Base-by-base conservation (phyloP, 495 filamentous ascomycete genomes). In the Trichocladium antarcticum region DNA sequence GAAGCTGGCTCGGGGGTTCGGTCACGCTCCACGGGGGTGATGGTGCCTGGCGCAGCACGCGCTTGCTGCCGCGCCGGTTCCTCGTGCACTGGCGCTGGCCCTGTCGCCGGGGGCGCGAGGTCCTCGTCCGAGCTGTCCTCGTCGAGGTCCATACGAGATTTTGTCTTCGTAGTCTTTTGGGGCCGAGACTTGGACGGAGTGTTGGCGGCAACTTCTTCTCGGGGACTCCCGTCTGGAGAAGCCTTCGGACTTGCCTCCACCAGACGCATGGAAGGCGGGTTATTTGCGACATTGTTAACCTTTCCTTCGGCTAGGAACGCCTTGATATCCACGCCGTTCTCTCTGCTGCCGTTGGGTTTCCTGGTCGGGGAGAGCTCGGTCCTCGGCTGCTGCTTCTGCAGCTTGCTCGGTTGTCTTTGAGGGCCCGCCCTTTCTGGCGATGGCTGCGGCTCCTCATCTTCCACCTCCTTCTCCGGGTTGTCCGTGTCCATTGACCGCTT, bases 361-460 rank as follows among this genome's bases (percentile, higher is more conserved):
- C 68, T 64, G 17, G 65, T 72, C n/a, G 78, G 70, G 32, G 77
- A 78, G 6, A 73, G 62, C 6, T 77, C 76, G 10, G 65, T 55
- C 9, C 75, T 73, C 3, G 76, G 73, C 53, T 77, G 62, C 22
- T 68, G 76, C 60, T 90, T 92, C 60, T 89, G 85, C 49, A 90
- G 69, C 61, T 89, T 92, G 65, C 81, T 78, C 6, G 74, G 63
- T 38, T 81, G 74, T 51, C 80, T 72, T 56, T 82, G 77, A 32
- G 70, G 67, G 24, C 62, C 55, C 10, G 48, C 41, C 48, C 63
- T 67, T 21, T 68, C 68, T 32, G 66, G 60, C 19, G 62, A 65
- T 20, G 48, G 22, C 37, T 61, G 51, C 42, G 66, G 56, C 12
- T 72, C 73, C 12, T 66, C 61, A 7, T 77, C 74, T 22, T 72